Evolutionary conservation across 305 asterid species (phyloP).

Genomic region (Fraxinus albicans): DNA sequence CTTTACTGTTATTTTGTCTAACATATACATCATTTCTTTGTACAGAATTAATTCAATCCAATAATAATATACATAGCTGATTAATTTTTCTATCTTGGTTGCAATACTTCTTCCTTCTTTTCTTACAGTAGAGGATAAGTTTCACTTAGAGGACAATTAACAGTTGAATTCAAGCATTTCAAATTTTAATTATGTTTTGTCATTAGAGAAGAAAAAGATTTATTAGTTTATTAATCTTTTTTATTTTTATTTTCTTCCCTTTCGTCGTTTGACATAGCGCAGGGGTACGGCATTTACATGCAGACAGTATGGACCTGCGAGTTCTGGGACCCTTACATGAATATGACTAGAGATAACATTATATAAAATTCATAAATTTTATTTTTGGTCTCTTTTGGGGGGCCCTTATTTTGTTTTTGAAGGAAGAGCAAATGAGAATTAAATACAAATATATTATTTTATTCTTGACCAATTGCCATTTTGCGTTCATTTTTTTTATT

Average conservation of each 20-base stretch:
- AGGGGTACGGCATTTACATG: neutral
- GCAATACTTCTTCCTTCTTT: neutral
- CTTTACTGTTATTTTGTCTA: too few relatives aligned
- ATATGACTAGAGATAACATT: neutral
- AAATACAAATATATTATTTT: neutral
- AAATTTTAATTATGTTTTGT: neutral
- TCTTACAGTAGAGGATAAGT: neutral
- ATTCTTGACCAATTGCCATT: neutral
- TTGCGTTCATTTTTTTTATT: too few relatives aligned
- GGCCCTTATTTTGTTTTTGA: neutral
- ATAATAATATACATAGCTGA: neutral
- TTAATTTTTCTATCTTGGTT: neutral
- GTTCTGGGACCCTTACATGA: neutral
- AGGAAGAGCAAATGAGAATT: neutral
- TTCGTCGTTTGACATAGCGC: neutral
- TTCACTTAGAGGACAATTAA: too few relatives aligned
- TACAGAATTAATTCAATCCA: neutral
- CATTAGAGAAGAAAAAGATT: neutral
- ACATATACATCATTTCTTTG: neutral
- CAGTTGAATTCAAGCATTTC: too few relatives aligned
- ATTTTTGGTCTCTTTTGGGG: neutral
- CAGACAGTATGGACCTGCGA: neutral
- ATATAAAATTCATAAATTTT: too few relatives aligned
- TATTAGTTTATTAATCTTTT: too few relatives aligned
- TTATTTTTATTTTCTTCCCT: too few relatives aligned